Percentiles rank a stretch among this genome's conserved stretches.
phyloP scores from a whole-genome alignment of 2,329 filamentous ascomycete genomes.

The Aspergillus sp. region DNA sequence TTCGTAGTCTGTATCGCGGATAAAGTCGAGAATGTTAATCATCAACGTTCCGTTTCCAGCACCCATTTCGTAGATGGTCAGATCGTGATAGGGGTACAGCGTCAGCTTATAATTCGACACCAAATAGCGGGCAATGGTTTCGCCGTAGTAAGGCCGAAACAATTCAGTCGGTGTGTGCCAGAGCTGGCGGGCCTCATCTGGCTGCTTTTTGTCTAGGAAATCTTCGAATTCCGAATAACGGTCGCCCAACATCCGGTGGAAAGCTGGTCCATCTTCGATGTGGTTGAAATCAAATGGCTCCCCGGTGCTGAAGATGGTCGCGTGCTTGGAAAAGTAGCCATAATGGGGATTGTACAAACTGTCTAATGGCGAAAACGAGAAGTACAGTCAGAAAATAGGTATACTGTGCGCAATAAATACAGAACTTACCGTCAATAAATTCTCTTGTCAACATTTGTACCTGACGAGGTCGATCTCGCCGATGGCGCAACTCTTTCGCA shows the following conservation, averaged over 20 bases:
- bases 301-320: slow-evolving; percentile 90
- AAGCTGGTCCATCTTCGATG: slow-evolving; percentile 81
- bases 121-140: slow-evolving; percentile 94
- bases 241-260: slow-evolving; percentile 71
- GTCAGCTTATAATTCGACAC: slow-evolving; percentile 94
- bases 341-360: slow-evolving; percentile 93
- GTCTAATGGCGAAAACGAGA: slow-evolving; percentile 54
- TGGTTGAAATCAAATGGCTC: slow-evolving; percentile 84
- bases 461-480: slow-evolving; percentile 73
- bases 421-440: slow-evolving; percentile 82
- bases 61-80: slow-evolving; percentile 98
- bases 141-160: slow-evolving; percentile 93
- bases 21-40: slow-evolving; percentile 96
- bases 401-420: not conserved
- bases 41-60: slow-evolving; percentile 96
- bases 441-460: slow-evolving; percentile 98
- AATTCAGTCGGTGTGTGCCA: slow-evolving; percentile 99
- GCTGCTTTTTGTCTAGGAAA: slow-evolving; percentile 69
- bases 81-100: slow-evolving; percentile 90
- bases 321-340: slow-evolving; percentile 94
- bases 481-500: slow-evolving; percentile 69
- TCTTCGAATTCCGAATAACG: slow-evolving; percentile 92
- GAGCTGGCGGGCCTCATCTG: slow-evolving; percentile 78
- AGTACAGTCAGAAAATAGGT: not conserved
- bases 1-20: slow-evolving; percentile 81